These are phyloP conservation scores for Sclerospora graminicola DNA, from an alignment of 352 stramenopile species.

Conservation along the genomic window DNA sequence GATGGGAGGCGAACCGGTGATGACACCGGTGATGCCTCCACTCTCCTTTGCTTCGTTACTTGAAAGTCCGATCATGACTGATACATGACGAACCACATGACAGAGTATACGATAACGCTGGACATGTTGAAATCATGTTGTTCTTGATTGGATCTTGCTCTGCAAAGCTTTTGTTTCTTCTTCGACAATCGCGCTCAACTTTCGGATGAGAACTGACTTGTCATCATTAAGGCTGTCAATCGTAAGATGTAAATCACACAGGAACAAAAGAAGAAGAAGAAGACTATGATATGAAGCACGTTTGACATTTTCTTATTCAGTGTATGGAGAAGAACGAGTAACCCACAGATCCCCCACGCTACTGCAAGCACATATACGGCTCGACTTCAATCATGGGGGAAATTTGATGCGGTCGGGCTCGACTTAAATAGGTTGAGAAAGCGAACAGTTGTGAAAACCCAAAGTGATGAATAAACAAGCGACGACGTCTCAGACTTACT, in stretches of 20 bases:
- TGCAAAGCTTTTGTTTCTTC: constrained; percentile 14
- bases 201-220: constrained; percentile 8
- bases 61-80: constrained; percentile 1
- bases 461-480: constrained; percentile 33
- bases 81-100: constrained; percentile 14
- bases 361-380: constrained; percentile 37
- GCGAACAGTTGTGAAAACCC: constrained; percentile 39
- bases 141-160: constrained; percentile 13
- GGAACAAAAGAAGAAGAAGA: constrained; percentile 24
- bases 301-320: constrained; percentile 11
- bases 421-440: constrained; percentile 56
- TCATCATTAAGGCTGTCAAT: constrained; percentile 7
- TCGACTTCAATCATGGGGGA: constrained; percentile 63
- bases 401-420: constrained; percentile 57
- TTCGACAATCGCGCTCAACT: constrained; percentile 10
- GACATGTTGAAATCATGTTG: constrained; percentile 14
- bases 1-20: constrained; percentile 4
- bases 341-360: constrained; percentile 26
- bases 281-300: constrained; percentile 26
- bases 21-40: constrained; percentile 1
- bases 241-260: constrained; percentile 14
- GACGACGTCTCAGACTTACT: constrained; percentile 29
- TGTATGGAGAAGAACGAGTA: constrained; percentile 7
- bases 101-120: constrained; percentile 5
- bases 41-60: neutral